A percentile compares a stretch with the other conserved stretches of the same genome.
Evolutionary conservation across 495 filamentous ascomycete species (phyloP).

Genomic region (Endocarpon pusillum): DNA sequence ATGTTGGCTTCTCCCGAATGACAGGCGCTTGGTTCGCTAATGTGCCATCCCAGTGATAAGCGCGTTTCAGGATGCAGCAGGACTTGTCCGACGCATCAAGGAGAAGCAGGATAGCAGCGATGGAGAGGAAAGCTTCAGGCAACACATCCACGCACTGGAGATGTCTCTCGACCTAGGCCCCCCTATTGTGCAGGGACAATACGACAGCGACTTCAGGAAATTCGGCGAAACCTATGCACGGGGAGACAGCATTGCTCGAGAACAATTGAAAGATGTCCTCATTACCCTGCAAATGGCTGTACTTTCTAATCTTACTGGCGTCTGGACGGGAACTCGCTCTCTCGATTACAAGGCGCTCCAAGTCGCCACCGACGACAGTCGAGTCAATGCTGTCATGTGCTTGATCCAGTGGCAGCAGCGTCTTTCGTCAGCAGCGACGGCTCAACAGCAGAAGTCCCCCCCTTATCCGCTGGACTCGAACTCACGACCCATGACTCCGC

Average conservation of each 20-base stretch:
- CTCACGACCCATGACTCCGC: no score
- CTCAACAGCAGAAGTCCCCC: no score
- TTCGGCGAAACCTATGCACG: constrained; percentile 17
- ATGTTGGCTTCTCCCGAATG: no score
- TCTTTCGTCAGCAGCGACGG: no score
- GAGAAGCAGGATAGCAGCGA: constrained; percentile 18
- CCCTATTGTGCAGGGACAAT: constrained; percentile 14
- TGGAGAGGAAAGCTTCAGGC: constrained; percentile 9
- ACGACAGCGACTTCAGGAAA: constrained; percentile 12
- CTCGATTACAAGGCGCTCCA: constrained; percentile 24
- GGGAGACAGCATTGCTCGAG: constrained; percentile 23
- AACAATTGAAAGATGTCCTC: constrained; percentile 28
- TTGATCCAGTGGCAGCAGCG: constrained; percentile 22
- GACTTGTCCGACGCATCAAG: constrained; percentile 20
- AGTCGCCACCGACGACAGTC: constrained; percentile 16
- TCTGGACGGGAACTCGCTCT: constrained; percentile 17
- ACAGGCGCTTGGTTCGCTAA: no score
- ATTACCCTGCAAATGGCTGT: constrained; percentile 26
- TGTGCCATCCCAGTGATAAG: constrained; percentile 28
- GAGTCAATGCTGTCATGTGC: constrained; percentile 12
- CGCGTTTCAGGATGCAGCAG: constrained; percentile 25
- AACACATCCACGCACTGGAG: constrained; percentile 15
- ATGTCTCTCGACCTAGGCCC: constrained; percentile 17
- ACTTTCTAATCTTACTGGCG: constrained; percentile 23
- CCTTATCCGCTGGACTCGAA: no score